Percentiles rank a stretch among this genome's conserved stretches.
phyloP scores from a whole-genome alignment of 106 monocot genomes.

The Cymbidium sinense region DNA sequence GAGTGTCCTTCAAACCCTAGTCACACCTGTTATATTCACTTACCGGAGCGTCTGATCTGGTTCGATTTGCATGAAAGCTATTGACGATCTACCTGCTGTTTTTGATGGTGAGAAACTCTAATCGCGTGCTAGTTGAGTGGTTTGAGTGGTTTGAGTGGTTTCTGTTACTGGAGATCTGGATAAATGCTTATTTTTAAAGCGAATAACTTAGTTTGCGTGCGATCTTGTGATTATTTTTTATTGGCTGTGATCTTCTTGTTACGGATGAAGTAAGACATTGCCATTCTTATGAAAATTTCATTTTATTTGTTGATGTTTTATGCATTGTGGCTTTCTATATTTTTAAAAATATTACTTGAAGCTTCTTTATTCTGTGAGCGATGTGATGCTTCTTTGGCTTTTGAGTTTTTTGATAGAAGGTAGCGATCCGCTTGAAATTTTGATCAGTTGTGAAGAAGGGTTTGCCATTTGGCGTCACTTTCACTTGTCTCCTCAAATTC shows the following conservation, averaged over 20 bases:
- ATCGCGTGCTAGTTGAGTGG: too few relatives aligned
- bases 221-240: neutral
- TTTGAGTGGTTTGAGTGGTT: neutral
- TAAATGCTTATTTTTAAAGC: neutral
- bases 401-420: neutral
- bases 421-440: neutral
- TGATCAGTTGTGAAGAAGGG: neutral
- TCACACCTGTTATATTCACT: neutral
- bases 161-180: neutral
- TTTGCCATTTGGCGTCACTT: neutral
- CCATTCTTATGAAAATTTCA: neutral
- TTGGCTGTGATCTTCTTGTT: neutral
- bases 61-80: neutral
- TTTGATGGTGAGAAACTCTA: conserved; percentile 6
- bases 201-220: neutral
- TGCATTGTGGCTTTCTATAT: neutral
- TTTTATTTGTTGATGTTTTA: neutral
- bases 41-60: neutral
- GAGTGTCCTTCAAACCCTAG: conserved; percentile 4
- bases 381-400: conserved; percentile 1
- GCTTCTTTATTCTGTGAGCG: neutral
- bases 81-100: neutral
- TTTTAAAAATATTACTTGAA: neutral
- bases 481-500: neutral
- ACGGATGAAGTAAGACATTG: neutral